Evolutionary conservation across 768 basidiomycete genomes (phyloP), one percentile per base, ranked within the genome.

Genomic region (Tylopilus sp.): DNA sequence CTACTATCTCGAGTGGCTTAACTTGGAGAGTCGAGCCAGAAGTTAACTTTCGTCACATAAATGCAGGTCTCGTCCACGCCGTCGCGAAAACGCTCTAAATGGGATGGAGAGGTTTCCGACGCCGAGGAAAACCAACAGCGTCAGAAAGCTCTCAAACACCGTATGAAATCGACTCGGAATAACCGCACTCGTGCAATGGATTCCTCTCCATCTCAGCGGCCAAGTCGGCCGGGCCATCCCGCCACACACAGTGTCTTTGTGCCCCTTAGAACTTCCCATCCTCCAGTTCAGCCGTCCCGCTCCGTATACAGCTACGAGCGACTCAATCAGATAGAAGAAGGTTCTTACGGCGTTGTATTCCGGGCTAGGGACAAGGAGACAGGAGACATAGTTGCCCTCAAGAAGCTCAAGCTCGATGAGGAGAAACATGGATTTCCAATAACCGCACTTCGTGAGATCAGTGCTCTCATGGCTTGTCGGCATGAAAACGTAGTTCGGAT

Each of bases 371-470:
- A 98, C 73, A 96, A 92, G 68, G 82, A 92, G 65, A 93, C 94
- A 0, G 92, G 93, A 6, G 94, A 94, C 58, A 91, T 98, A 22
- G 97, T 98, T 25, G 97, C 97, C 14, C 71, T 99, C 63, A 99
- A 99, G 75, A 98, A 95, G 71, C 79, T 99, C 52, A 99, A 99
- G 73, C 83, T 99, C 52, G 96, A 98, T 57, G 93, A 98, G 70
- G 97, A 98, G 75, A 98, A 97, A 71, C 88, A 97, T 59, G 97
- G 97, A 0, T 99, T 98, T 68, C 97, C 97, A 2, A 98, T 98
- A 57, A 99, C 97, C 1, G 92, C 92, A 16, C 72, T 99, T 62
- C 81, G 97, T 55, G 97, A 99, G 73, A 80, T 98, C 45, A 91
- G 95, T 69, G 87, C 97, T n/a, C 81, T 99, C 53, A 98, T 98